phyloP scores from a whole-genome alignment of 1,139 yeast species.

The Suhomyces guaymorum region DNA sequence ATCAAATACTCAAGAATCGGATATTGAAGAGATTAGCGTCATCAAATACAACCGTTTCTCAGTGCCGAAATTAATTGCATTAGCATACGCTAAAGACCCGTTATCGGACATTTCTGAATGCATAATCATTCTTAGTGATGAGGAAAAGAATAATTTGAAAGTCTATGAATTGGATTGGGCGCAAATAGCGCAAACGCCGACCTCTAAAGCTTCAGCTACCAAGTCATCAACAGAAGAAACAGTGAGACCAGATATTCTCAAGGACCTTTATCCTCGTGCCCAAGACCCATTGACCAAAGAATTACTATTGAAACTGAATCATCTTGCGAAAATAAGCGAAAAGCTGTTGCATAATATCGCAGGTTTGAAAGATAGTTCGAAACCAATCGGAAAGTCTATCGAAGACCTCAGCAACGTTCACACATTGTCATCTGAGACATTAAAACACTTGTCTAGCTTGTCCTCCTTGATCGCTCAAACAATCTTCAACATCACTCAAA shows the following conservation, averaged over 20 bases:
- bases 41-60: background rate
- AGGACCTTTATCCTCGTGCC: no score
- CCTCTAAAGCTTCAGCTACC: no score
- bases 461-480: conserved; percentile 27
- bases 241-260: no score
- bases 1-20: no score
- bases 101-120: conserved; percentile 10
- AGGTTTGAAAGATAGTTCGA: background rate
- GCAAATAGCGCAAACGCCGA: no score
- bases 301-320: no score
- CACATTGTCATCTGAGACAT: conserved; percentile 20
- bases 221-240: background rate
- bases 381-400: background rate
- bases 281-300: no score
- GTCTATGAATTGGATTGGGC: background rate
- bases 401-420: conserved; percentile 9
- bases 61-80: background rate
- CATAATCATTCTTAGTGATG: conserved; percentile 15
- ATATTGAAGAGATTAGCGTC: no score
- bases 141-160: conserved; percentile 1
- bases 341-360: no score
- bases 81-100: background rate
- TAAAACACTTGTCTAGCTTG: conserved; percentile 20
- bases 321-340: no score
- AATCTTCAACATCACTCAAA: conserved; percentile 23